phyloP scores from a whole-genome alignment of 805 yeast genomes.

The Wickerhamiella slavikovae region DNA sequence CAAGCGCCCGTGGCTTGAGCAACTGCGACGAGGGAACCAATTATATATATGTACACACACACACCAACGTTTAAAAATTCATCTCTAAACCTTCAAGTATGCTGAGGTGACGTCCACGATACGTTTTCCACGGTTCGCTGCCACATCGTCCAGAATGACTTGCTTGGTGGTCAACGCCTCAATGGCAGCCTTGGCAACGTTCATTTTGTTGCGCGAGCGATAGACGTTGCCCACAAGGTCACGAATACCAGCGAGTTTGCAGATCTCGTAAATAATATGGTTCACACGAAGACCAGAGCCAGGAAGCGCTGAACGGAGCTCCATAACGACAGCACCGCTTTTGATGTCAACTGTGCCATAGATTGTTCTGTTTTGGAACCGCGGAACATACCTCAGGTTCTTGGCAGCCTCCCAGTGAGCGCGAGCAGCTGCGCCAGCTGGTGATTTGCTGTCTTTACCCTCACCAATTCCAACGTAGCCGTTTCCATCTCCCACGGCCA shows the following conservation, averaged over 20 bases:
- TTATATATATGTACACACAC: neutral
- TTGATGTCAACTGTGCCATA: constrained; percentile 66
- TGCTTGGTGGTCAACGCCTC: constrained; percentile 65
- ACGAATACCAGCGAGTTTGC: constrained; percentile 83
- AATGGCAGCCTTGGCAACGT: constrained; percentile 73
- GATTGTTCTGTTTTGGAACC: constrained; percentile 82
- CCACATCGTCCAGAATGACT: constrained; percentile 67
- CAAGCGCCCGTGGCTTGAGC: neutral
- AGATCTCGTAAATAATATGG: constrained; percentile 73
- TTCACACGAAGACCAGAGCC: constrained; percentile 89
- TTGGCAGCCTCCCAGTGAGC: constrained; percentile 91
- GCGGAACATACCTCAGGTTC: constrained; percentile 59
- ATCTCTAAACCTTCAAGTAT: no score
- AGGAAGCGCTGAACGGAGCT: constrained; percentile 70
- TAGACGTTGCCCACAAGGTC: constrained; percentile 83
- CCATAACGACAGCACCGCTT: constrained; percentile 69
- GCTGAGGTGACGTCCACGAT: constrained; percentile 80
- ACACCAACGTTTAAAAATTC: no score
- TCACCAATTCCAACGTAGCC: constrained; percentile 93
- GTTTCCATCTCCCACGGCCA: constrained; percentile 78
- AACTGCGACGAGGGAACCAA: neutral
- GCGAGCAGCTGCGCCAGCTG: constrained; percentile 52
- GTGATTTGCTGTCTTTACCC: constrained; percentile 69
- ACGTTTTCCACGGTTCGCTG: constrained; percentile 84
- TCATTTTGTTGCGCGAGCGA: constrained; percentile 86